Conservation (phyloP, 768 basidiomycete genomes). For the Rossbeevera mucosa region DNA sequence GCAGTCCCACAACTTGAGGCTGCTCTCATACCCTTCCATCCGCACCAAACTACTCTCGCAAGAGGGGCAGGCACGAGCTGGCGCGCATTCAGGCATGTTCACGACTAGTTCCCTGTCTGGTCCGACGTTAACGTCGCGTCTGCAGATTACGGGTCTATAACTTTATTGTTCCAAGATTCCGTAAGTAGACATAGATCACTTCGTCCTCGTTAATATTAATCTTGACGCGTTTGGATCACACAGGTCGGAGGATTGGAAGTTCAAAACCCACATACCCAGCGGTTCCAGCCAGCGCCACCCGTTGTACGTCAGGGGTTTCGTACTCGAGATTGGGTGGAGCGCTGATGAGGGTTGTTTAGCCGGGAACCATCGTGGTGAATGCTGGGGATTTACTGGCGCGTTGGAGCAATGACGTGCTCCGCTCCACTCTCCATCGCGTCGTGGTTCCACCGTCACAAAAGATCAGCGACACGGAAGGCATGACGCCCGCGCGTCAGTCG, state of each 20-base stretch:
- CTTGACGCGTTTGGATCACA: conserved; percentile 1
- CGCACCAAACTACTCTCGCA: conserved; percentile 49
- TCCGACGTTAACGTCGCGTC: background rate
- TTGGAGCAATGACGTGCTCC: conserved; percentile 78
- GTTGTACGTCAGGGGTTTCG: conserved; percentile 49
- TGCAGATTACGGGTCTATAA: conserved; percentile 78
- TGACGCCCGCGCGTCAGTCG: conserved; percentile 67
- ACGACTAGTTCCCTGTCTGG: background rate
- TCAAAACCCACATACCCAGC: conserved; percentile 70
- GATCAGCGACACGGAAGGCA: conserved; percentile 44
- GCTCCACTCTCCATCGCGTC: conserved; percentile 79
- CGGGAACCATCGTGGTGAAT: conserved; percentile 79
- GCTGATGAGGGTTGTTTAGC: conserved; percentile 37
- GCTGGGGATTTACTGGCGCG: conserved; percentile 76
- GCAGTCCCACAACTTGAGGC: conserved; percentile 75
- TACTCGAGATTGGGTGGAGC: background rate
- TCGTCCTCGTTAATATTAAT: background rate
- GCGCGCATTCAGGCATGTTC: conserved; percentile 66
- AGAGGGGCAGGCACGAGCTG: conserved; percentile 75
- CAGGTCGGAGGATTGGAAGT: conserved; percentile 80
- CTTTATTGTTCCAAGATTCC: conserved; percentile 75
- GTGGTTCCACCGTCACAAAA: conserved; percentile 61
- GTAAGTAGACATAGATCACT: conserved; percentile 30
- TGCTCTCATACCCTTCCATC: conserved; percentile 80
- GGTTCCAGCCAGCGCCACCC: conserved; percentile 68